These are phyloP conservation scores for Calonectria hongkongensis DNA, from an alignment of 2,329 filamentous ascomycete genomes.

Conservation along the genomic window DNA sequence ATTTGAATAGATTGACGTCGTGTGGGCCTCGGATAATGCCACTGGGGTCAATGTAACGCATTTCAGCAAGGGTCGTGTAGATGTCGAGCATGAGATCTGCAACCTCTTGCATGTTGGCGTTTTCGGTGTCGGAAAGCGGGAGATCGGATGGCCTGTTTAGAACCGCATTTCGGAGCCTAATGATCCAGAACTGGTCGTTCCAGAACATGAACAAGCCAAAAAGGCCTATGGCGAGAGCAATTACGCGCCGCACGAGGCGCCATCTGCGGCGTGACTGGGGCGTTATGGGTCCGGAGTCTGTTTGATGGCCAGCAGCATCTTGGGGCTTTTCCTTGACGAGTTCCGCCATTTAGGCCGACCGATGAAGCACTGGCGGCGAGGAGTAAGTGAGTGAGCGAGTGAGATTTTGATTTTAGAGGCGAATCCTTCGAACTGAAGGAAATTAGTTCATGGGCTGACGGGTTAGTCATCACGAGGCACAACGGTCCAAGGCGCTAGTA, in stretches of 20 bases:
- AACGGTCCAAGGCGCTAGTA: neutral
- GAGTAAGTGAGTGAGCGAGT: neutral
- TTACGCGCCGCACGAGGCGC: neutral
- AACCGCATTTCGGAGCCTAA: neutral
- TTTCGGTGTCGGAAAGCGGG: neutral
- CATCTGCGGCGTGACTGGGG: neutral
- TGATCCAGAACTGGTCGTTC: neutral
- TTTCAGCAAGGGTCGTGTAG: conserved; percentile 15
- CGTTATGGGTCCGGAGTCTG: neutral
- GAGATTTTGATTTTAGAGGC: neutral
- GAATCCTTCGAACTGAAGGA: neutral
- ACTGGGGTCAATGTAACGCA: conserved; percentile 21
- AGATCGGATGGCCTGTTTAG: neutral
- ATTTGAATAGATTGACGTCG: neutral
- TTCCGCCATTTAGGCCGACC: neutral
- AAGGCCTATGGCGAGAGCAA: neutral
- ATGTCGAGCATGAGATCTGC: conserved; percentile 24
- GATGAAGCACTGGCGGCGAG: too few species aligned
- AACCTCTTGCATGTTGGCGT: conserved; percentile 20
- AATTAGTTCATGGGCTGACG: neutral
- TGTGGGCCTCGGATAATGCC: conserved; percentile 18
- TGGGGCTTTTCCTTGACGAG: neutral
- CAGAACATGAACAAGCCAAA: neutral
- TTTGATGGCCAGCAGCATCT: neutral
- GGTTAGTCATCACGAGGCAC: conserved; percentile 8